phyloP scores from a whole-genome alignment of 495 filamentous ascomycete genomes.

The Cairneyella variabilis region DNA sequence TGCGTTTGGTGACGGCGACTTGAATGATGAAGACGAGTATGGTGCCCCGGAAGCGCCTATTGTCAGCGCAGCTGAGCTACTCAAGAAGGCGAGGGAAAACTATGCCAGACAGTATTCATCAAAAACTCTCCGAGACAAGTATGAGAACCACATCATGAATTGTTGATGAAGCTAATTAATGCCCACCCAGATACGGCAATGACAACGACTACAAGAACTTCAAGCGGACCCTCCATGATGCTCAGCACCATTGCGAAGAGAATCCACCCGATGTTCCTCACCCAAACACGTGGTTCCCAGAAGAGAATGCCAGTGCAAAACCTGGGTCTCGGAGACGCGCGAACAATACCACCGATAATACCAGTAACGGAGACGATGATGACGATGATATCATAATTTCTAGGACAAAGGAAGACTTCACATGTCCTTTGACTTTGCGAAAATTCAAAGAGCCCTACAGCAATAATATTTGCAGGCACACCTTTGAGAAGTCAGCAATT shows the following conservation, averaged over 20 bases:
- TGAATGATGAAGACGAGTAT: conserved; percentile 21
- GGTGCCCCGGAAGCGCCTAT: conserved; percentile 9
- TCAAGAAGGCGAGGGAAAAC: conserved; percentile 33
- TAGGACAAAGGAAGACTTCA: conserved; percentile 63
- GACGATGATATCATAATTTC: conserved; percentile 77
- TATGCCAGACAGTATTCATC: conserved; percentile 35
- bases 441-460: conserved; percentile 69
- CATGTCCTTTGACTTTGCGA: conserved; percentile 76
- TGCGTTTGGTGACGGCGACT: conserved; percentile 19
- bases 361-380: conserved; percentile 30
- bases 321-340: conserved; percentile 7
- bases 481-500: conserved; percentile 74
- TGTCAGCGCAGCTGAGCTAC: conserved; percentile 28
- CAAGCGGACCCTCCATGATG: conserved; percentile 73
- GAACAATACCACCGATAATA: conserved; percentile 22
- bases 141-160: conserved; percentile 12
- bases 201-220: conserved; percentile 77
- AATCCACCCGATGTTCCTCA: conserved; percentile 59
- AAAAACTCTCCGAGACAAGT: conserved; percentile 33
- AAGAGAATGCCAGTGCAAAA: conserved; percentile 20
- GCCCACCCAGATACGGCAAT: conserved; percentile 57
- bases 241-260: conserved; percentile 60
- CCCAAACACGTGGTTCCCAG: conserved; percentile 36
- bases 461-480: conserved; percentile 77
- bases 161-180: conserved; percentile 3